phyloP scores from a whole-genome alignment of 176 grass and related monocot species.

The Oryza glaberrima region DNA sequence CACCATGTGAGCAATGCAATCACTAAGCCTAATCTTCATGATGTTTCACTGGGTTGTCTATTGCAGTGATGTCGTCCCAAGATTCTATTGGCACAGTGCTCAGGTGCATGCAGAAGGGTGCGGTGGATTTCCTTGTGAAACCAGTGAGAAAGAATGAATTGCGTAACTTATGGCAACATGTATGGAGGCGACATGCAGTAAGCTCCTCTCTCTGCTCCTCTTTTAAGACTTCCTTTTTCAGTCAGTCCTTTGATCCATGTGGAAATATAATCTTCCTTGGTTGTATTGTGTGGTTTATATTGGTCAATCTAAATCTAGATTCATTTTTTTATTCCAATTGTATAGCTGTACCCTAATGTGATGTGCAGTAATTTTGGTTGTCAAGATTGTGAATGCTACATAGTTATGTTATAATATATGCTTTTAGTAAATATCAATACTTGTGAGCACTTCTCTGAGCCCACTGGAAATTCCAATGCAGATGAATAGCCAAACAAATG shows the following conservation, averaged over 20 bases:
- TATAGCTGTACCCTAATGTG: background rate
- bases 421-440: background rate
- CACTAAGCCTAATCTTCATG: conserved; percentile 20
- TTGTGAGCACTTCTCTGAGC: conserved; percentile 21
- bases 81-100: conserved; percentile 95
- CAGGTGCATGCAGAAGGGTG: conserved; percentile 96
- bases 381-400: background rate
- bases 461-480: conserved; percentile 49
- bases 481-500: conserved; percentile 70
- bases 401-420: background rate
- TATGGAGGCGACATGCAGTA: conserved; percentile 97
- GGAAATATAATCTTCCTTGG: background rate
- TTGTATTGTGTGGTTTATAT: conserved; percentile 10
- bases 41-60: conserved; percentile 24
- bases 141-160: conserved; percentile 93
- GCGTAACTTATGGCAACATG: conserved; percentile 97
- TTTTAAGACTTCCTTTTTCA: conserved; percentile 29
- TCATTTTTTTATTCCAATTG: background rate
- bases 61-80: conserved; percentile 93
- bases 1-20: conserved; percentile 6
- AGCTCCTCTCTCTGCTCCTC: conserved; percentile 29
- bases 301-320: conserved; percentile 8
- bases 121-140: conserved; percentile 93
- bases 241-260: background rate
- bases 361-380: conserved; percentile 4